Conservation (phyloP, 225 moss, liverwort and hornwort genomes). For the Polytrichum commune region DNA sequence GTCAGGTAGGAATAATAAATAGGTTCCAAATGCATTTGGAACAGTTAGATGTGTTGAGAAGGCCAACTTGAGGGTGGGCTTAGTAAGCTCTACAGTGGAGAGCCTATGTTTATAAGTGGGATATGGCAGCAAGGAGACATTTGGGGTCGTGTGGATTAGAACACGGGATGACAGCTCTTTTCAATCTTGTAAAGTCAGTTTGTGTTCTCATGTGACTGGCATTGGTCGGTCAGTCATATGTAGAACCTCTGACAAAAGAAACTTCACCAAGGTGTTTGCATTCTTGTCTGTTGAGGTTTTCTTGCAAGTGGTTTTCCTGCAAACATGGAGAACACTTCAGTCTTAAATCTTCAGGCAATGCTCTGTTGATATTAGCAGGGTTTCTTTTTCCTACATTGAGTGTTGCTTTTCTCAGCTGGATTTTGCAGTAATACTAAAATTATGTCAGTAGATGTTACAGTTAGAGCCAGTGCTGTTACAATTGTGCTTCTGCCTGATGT, state of each 20-base stretch:
- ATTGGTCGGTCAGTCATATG: not conserved
- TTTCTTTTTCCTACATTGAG: too few relatives aligned
- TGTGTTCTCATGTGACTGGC: not conserved
- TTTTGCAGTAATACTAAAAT: not conserved
- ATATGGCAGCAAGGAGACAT: conserved; percentile 16
- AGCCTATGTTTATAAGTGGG: conserved; percentile 10
- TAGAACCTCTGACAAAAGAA: not conserved
- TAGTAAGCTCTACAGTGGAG: conserved; percentile 9
- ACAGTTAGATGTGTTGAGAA: conserved; percentile 10
- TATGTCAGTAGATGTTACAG: not conserved
- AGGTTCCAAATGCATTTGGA: conserved; percentile 5
- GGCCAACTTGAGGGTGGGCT: not conserved
- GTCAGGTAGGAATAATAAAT: conserved; percentile 8
- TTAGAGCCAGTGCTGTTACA: not conserved
- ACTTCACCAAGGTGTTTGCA: not conserved
- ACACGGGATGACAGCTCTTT: not conserved
- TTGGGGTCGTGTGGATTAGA: conserved; percentile 10
- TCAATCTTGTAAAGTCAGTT: not conserved
- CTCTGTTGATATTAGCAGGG: not conserved
- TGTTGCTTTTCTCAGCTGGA: too few relatives aligned
- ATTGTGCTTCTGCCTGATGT: not conserved
- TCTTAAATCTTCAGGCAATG: not conserved
- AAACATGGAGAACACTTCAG: not conserved
- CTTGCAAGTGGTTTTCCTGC: not conserved
- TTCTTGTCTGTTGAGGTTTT: not conserved